Evolutionary conservation across 345 rosid genomes (phyloP).

Genomic region (Pseudoturritis turrita): DNA sequence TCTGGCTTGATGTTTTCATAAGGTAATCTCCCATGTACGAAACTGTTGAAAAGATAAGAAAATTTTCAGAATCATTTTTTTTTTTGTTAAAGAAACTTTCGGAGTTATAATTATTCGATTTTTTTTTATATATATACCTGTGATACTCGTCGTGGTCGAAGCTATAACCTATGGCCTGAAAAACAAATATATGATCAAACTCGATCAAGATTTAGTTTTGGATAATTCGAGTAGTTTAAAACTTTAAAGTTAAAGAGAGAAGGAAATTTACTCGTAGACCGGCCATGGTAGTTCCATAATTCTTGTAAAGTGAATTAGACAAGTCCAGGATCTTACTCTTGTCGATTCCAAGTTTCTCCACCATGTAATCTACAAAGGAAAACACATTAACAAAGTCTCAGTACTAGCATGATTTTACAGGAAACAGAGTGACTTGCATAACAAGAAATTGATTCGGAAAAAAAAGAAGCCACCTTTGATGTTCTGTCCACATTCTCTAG

Average conservation of each 20-base stretch:
- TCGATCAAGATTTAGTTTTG: background rate
- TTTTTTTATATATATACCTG: conserved; percentile 45
- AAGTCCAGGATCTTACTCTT: conserved; percentile 41
- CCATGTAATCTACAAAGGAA: conserved; percentile 54
- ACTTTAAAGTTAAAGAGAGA: background rate
- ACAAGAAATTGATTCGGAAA: background rate
- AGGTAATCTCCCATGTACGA: conserved; percentile 73
- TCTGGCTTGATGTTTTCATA: conserved; percentile 74
- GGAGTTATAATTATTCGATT: too few species aligned
- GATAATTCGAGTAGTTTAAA: background rate
- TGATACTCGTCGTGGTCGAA: conserved; percentile 81
- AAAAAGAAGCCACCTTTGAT: conserved; percentile 42
- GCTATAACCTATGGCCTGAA: conserved; percentile 53
- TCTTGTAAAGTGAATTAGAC: conserved; percentile 64
- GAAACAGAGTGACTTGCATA: background rate
- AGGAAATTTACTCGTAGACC: conserved; percentile 62
- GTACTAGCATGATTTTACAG: background rate
- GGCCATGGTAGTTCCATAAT: conserved; percentile 91
- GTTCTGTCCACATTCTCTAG: conserved; percentile 39
- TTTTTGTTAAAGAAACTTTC: too few species aligned
- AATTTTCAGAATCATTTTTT: background rate
- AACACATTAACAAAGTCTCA: background rate
- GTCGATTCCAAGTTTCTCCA: conserved; percentile 62
- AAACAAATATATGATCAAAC: background rate
- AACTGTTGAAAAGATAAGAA: conserved; percentile 22